Percentiles rank a stretch among this genome's conserved stretches.
Conservation (phyloP, 805 yeast species). For the Dipodascus geniculatus region DNA sequence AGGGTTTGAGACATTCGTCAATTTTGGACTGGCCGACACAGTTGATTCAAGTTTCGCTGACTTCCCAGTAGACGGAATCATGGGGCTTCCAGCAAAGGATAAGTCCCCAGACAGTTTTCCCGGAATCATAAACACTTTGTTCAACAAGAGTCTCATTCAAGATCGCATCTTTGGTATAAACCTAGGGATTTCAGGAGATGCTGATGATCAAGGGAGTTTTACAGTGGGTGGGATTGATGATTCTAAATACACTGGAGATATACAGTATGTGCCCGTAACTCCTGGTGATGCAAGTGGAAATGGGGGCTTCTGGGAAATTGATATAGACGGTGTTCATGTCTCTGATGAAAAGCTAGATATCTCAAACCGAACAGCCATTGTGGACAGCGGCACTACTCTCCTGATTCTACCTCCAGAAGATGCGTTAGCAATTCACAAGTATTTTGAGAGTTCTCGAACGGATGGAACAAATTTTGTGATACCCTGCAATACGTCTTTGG, state of each 20-base stretch:
- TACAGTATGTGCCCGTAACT: slow-evolving; percentile 28
- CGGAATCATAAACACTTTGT: slow-evolving; percentile 17
- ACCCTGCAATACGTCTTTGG: slow-evolving; percentile 39
- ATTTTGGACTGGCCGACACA: slow-evolving; percentile 42
- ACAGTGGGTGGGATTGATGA: slow-evolving; percentile 32
- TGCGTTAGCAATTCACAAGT: slow-evolving; percentile 42
- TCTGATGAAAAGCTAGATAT: slow-evolving; percentile 14
- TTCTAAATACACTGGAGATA: slow-evolving; percentile 31
- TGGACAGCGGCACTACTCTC: slow-evolving; percentile 61
- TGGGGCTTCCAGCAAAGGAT: slow-evolving; percentile 44
- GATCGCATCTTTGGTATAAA: slow-evolving; percentile 35
- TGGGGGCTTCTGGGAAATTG: slow-evolving; percentile 36
- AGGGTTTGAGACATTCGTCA: slow-evolving; percentile 26
- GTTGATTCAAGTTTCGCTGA: slow-evolving; percentile 43
- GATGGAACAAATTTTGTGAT: slow-evolving; percentile 55
- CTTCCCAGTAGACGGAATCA: slow-evolving; percentile 46
- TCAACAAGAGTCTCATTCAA: slow-evolving; percentile 15
- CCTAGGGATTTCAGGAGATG: slow-evolving; percentile 26
- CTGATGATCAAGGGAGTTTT: slow-evolving; percentile 31
- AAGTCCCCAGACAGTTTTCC: slow-evolving; percentile 26
- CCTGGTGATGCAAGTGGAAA: slow-evolving; percentile 18
- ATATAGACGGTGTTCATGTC: slow-evolving; percentile 29
- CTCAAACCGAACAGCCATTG: slow-evolving; percentile 28
- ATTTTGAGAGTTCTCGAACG: slow-evolving; percentile 36
- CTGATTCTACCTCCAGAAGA: slow-evolving; percentile 43